A percentile compares a stretch with the other conserved stretches of the same genome.
phyloP scores from a whole-genome alignment of 2,329 filamentous ascomycete genomes.

The Whalleya microplaca region DNA sequence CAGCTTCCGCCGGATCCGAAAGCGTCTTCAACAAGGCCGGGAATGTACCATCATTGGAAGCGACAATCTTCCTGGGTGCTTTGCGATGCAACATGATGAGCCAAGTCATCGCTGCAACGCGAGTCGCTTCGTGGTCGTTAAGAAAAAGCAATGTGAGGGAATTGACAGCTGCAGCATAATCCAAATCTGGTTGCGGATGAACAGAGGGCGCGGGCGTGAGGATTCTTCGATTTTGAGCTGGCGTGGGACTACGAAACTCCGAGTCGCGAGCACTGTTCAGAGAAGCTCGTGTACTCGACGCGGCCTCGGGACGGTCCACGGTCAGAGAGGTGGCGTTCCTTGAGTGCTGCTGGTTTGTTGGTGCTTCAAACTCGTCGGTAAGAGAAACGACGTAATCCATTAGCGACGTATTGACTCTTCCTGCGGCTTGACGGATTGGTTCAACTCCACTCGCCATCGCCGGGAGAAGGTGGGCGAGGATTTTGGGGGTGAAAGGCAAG shows the following conservation, averaged over 20 bases:
- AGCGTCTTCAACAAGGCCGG: slow-evolving; percentile 94
- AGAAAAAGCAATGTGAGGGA: slow-evolving; percentile 91
- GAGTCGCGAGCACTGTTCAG: slow-evolving; percentile 57
- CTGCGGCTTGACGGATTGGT: slow-evolving; percentile 84
- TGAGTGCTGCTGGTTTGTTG: slow-evolving; percentile 42
- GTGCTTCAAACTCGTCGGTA: slow-evolving; percentile 66
- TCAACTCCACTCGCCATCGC: slow-evolving; percentile 93
- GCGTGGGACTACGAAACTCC: slow-evolving; percentile 56
- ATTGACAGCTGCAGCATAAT: slow-evolving; percentile 93
- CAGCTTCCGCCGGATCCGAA: slow-evolving; percentile 91
- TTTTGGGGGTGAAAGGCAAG: slow-evolving; percentile 88
- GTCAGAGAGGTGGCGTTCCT: slow-evolving; percentile 45
- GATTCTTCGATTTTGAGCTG: slow-evolving; percentile 51
- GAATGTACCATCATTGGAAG: slow-evolving; percentile 97
- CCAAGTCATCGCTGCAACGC: slow-evolving; percentile 93
- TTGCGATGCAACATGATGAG: slow-evolving; percentile 97
- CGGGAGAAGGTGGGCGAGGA: slow-evolving; percentile 88
- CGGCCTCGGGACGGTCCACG: slow-evolving; percentile 50
- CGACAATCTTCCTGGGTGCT: slow-evolving; percentile 88
- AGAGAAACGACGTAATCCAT: slow-evolving; percentile 95
- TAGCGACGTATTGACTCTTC: slow-evolving; percentile 84
- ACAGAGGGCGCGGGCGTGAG: slow-evolving; percentile 48
- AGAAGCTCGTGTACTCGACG: slow-evolving; percentile 55
- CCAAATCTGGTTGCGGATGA: slow-evolving; percentile 70
- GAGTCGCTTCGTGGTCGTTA: slow-evolving; percentile 94